Evolutionary conservation across 768 basidiomycete species (phyloP), one percentile per base, ranked within the genome.

Genomic region (Boletus sp.): DNA sequence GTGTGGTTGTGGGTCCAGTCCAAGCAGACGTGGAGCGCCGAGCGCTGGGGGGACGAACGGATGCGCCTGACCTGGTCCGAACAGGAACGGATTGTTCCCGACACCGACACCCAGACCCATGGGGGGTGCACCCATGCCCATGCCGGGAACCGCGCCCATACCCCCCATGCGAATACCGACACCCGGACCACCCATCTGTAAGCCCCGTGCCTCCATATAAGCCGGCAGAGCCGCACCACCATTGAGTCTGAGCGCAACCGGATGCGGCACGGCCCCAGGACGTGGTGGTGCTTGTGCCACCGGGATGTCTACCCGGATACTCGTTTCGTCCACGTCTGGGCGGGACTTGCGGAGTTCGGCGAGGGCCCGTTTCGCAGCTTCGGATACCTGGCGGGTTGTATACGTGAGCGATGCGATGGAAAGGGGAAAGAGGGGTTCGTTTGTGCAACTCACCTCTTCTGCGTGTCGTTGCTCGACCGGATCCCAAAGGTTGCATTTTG

Each of bases 401-500:
- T 44, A n/a, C 51, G 21, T 54, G 34, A 50, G 44, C 50, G 14
- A 33, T 47, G 27, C 32, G 13, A 15, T 14, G 46, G 33, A 32
- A 40, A 41, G 19, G 19, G 33, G 37, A 3, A 15, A 35, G 21
- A 5, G 25, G 2, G 9, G 32, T 15, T 7, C 32, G 19, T 41
- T 27, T 1, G 55, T 11, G 27, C 11, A 30, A 50, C 72, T 25
- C 51, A 85, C 90, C 75, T 91, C 88, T 48, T 83, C 76, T 5
- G 75, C 79, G 62, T 88, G 86, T 33, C 87, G 76, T 48, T 78
- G 71, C 49, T 89, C 87, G 1, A 84, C 78, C 2, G 74, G 59
- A 53, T 91, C 89, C 85, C 85, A 91, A 5, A 91, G 70, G 4
- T 72, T 64, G 52, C 90, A 93, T 66, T 85, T 84, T 0, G 64